Evolutionary conservation across 2,329 filamentous ascomycete species (phyloP).

Genomic region (Phialophora chinensis): DNA sequence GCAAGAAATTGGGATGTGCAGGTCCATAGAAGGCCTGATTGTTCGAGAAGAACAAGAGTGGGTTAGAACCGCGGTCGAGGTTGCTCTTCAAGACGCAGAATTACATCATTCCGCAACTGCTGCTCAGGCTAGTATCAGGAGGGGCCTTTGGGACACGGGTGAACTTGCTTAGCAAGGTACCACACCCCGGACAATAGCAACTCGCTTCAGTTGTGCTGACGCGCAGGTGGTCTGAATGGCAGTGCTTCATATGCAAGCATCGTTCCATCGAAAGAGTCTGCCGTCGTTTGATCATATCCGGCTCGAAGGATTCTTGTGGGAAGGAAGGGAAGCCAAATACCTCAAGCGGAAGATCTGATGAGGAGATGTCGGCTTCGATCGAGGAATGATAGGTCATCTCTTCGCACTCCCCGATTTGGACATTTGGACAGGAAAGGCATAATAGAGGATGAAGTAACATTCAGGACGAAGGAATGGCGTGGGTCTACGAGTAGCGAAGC

Average conservation of each 20-base stretch:
- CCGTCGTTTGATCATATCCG: neutral
- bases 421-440: neutral
- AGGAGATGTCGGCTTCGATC: constrained; percentile 1
- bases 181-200: neutral
- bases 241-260: neutral
- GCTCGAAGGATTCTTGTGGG: constrained; percentile 2
- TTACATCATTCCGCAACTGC: constrained; percentile 13
- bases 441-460: constrained; percentile 9
- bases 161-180: neutral
- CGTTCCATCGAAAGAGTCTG: neutral
- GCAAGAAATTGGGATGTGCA: constrained; percentile 31
- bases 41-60: constrained; percentile 24
- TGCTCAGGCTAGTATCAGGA: constrained; percentile 7
- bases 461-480: constrained; percentile 3
- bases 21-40: constrained; percentile 26
- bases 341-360: constrained; percentile 12
- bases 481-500: constrained; percentile 11
- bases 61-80: constrained; percentile 19
- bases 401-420: neutral
- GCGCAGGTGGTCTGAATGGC: neutral
- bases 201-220: neutral
- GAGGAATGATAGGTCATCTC: constrained; percentile 2
- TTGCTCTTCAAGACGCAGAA: constrained; percentile 25
- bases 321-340: neutral
- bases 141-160: constrained; percentile 21